These are phyloP conservation scores for Zygoascus biomembranicola DNA, from an alignment of 805 yeast species.

Conservation along the genomic window DNA sequence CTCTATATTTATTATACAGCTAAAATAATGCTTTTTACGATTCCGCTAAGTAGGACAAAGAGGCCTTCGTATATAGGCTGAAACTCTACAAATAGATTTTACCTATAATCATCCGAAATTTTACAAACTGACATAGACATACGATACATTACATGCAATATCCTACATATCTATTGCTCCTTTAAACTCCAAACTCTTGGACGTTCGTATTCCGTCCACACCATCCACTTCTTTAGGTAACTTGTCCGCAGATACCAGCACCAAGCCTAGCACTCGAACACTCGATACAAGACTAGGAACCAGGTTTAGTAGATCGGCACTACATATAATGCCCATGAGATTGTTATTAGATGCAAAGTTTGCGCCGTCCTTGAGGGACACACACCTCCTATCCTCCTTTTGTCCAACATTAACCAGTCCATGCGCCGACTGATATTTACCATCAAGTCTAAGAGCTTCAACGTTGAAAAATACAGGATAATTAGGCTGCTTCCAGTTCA, in stretches of 20 bases:
- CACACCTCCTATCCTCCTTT: slow-evolving; percentile 32
- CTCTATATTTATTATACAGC: not conserved
- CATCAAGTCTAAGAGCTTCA: slow-evolving; percentile 30
- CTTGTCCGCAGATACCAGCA: slow-evolving; percentile 41
- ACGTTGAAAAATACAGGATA: slow-evolving; percentile 86
- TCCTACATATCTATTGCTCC: slow-evolving; percentile 44
- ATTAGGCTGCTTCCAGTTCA: slow-evolving; percentile 98
- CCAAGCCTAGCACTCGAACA: slow-evolving; percentile 71
- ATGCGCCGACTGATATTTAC: slow-evolving; percentile 22
- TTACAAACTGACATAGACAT: not conserved
- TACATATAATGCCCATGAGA: slow-evolving; percentile 73
- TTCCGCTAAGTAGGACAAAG: no score
- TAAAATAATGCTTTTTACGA: no score
- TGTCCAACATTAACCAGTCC: slow-evolving; percentile 20
- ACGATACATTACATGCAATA: not conserved
- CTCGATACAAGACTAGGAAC: slow-evolving; percentile 71
- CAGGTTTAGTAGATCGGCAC: slow-evolving; percentile 57
- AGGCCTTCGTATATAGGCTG: no score
- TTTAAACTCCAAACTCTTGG: slow-evolving; percentile 57
- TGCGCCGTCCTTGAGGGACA: slow-evolving; percentile 72
- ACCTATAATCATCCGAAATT: not conserved
- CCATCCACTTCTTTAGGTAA: slow-evolving; percentile 21
- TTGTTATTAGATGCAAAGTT: slow-evolving; percentile 75
- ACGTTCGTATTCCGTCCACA: slow-evolving; percentile 60
- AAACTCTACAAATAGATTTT: not conserved